Evolutionary conservation across 257 asterid species (phyloP), one percentile per base, ranked within the genome.

Genomic region (Capsicum rhomboideum): DNA sequence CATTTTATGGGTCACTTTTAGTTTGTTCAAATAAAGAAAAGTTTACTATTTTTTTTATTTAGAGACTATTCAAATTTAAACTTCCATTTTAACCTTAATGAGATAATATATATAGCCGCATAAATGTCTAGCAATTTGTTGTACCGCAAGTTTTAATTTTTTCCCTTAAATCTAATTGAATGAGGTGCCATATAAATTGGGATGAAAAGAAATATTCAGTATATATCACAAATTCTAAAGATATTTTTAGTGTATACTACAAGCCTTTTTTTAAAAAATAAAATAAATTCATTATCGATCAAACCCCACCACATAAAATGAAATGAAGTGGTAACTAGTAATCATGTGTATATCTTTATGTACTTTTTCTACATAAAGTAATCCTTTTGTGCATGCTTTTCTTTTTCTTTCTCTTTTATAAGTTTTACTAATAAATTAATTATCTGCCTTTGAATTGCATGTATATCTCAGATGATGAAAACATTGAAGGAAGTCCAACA

Each of bases 401-500:
- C 40, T 59, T 23, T 26, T 6, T 7, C 37, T 29, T 8, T 16
- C 44, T 31, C 37, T 66, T 29, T 28, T 16, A 31, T 66, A 23
- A 66, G 3, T 31, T 66, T 16, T 16, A 1, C 46, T 66, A 29
- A 66, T 31, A 2, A 34, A 34, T 34, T 31, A 66, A 31, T 66
- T 0, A 8, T 29, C 9, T 66, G 8, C 55, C 12, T 44, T 44
- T 74, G 80, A 74, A 23, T 74, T 44, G 58, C 58, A 44, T 74
- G 59, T 17, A 23, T 21, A 18, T 74, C 14, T 74, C 88, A 92
- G 94, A 89, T 83, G 90, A 88, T 82, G 93, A 86, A 87, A 86
- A 82, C 2, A 82, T 85, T 46, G 83, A 50, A 28, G 72, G 83
- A 1, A 85, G 84, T 84, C 98, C 98, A 31, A 49, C 86, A 9